These are phyloP conservation scores for Pythium volutum DNA, from an alignment of 352 stramenopile species.

Conservation along the genomic window DNA sequence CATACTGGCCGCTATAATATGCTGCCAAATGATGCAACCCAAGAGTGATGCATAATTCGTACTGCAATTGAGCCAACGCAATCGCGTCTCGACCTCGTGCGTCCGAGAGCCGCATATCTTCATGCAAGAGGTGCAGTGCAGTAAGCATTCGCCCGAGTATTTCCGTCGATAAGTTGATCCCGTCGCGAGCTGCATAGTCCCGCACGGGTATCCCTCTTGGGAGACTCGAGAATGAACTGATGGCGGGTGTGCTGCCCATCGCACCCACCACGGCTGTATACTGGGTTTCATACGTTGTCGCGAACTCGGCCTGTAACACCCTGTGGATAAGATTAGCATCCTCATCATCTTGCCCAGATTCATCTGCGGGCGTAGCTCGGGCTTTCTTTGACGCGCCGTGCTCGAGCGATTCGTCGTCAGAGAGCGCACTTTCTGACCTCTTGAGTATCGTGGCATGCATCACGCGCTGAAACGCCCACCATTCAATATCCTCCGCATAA, in stretches of 20 bases:
- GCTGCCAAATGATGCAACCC: conserved; percentile 31
- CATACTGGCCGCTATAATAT: conserved; percentile 42
- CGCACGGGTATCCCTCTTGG: not conserved
- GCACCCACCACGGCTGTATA: conserved; percentile 5
- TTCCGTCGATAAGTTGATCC: not conserved
- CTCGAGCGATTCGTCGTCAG: conserved; percentile 10
- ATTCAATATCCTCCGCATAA: conserved; percentile 6
- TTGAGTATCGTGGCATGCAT: not conserved
- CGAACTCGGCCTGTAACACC: conserved; percentile 18
- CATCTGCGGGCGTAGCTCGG: not conserved
- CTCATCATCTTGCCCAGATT: not conserved
- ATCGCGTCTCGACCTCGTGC: not conserved
- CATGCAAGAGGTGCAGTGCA: conserved; percentile 60
- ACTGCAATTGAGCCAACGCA: conserved; percentile 32
- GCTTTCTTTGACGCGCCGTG: conserved; percentile 24
- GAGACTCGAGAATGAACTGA: not conserved
- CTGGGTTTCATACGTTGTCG: conserved; percentile 3
- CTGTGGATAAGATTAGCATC: not conserved
- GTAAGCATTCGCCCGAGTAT: conserved; percentile 5
- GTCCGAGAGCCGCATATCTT: conserved; percentile 63
- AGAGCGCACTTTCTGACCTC: not conserved
- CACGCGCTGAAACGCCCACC: conserved; percentile 11
- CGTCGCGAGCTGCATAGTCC: not conserved
- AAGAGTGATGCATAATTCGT: conserved; percentile 33
- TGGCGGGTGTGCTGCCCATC: not conserved